Evolutionary conservation across 2,329 filamentous ascomycete genomes (phyloP).

Genomic region (Cladophialophora chaetospira): DNA sequence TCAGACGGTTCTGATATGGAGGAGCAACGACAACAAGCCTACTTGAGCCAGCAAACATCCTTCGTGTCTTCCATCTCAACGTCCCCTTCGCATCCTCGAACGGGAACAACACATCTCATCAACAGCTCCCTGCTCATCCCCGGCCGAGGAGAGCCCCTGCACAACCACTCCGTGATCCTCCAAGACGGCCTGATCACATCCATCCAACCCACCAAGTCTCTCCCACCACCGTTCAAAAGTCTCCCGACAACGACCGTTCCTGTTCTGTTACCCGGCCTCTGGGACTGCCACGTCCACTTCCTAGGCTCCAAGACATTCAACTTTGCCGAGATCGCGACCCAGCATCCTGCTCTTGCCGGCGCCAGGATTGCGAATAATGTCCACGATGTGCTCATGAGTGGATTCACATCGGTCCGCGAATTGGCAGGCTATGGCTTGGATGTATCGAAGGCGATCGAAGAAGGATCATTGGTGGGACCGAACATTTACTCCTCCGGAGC

Average conservation of each 20-base stretch:
- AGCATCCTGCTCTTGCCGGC: constrained; percentile 41
- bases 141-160: constrained; percentile 48
- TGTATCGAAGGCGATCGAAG: constrained; percentile 46
- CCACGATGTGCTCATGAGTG: constrained; percentile 47
- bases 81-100: neutral
- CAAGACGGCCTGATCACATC: constrained; percentile 44
- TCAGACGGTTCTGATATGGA: too few relatives aligned
- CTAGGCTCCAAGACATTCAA: constrained; percentile 39
- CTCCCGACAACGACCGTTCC: constrained; percentile 40
- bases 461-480: constrained; percentile 50
- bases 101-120: constrained; percentile 19
- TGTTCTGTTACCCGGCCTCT: constrained; percentile 55
- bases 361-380: constrained; percentile 47
- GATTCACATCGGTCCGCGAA: constrained; percentile 56
- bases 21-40: too few relatives aligned
- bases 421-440: constrained; percentile 52
- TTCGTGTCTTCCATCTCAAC: neutral
- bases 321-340: constrained; percentile 20
- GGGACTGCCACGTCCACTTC: constrained; percentile 57
- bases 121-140: constrained; percentile 49
- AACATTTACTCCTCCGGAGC: constrained; percentile 53
- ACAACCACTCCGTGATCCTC: constrained; percentile 45
- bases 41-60: neutral
- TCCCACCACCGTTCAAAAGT: constrained; percentile 14
- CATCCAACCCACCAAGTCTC: constrained; percentile 13